Conservation (phyloP, 805 yeast genomes). For the Pichia paraexigua region DNA sequence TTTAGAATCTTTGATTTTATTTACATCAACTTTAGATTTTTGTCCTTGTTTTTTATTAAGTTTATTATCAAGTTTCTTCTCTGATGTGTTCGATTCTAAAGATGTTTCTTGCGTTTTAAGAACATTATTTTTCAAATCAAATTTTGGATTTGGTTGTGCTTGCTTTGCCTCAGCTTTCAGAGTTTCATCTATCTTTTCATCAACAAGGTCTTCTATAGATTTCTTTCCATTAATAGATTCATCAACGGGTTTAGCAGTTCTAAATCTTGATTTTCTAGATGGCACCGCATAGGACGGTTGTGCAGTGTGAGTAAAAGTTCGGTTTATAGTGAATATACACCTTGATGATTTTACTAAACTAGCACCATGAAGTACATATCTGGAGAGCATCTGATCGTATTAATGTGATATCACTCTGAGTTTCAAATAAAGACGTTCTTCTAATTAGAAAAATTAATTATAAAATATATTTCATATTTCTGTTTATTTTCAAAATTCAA, state of each 20-base stretch:
- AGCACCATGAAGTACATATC: not conserved
- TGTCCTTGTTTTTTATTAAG: not conserved
- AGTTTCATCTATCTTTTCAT: not conserved
- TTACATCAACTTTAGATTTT: not conserved
- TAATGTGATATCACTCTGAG: too few relatives aligned
- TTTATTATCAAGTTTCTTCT: not conserved
- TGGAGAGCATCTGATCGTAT: not conserved
- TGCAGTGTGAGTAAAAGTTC: not conserved
- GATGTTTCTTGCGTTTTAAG: not conserved
- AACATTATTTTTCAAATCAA: not conserved
- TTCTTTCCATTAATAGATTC: not conserved
- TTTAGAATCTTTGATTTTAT: not conserved
- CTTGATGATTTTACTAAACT: not conserved
- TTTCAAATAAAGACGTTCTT: not conserved
- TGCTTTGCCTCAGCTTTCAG: not conserved
- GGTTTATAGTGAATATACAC: not conserved
- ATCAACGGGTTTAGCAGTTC: not conserved
- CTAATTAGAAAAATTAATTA: too few relatives aligned
- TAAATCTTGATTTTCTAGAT: slow-evolving; percentile 12
- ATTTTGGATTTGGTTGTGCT: not conserved
- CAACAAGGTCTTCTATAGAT: not conserved
- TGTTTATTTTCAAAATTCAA: too few relatives aligned
- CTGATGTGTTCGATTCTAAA: not conserved
- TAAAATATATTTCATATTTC: too few relatives aligned
- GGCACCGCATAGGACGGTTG: slow-evolving; percentile 1